Conservation (phyloP, 495 filamentous ascomycete species). For the Neurospora sp. region DNA sequence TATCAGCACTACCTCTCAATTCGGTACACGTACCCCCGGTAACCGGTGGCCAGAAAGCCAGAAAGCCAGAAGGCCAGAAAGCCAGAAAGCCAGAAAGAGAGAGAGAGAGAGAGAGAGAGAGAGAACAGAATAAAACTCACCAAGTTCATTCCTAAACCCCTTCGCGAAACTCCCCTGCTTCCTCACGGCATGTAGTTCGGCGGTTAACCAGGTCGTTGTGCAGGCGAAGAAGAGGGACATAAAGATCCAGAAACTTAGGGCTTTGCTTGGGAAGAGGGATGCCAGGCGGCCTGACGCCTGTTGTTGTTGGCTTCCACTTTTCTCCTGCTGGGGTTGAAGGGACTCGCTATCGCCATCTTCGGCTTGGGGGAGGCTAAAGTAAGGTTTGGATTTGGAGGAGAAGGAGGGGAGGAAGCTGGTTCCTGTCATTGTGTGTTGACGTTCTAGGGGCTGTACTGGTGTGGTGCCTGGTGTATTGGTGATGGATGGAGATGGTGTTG, state of each 20-base stretch:
- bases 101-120: neutral
- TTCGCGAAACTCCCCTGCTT: neutral
- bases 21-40: too few species aligned
- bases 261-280: neutral
- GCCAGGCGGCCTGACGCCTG: neutral
- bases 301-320: neutral
- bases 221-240: slow-evolving; percentile 2
- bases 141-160: neutral
- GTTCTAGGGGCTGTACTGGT: too few species aligned
- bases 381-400: neutral
- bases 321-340: neutral
- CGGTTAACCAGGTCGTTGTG: slow-evolving; percentile 1
- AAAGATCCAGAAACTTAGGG: neutral
- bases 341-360: neutral
- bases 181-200: neutral
- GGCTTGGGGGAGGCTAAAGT: slow-evolving; percentile 1
- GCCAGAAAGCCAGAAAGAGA: neutral
- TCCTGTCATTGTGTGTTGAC: neutral
- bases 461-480: neutral
- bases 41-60: too few species aligned
- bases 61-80: too few species aligned
- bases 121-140: neutral
- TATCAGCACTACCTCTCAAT: neutral
- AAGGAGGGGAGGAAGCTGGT: neutral
- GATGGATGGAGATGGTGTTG: neutral